phyloP scores from a whole-genome alignment of 306 rosid species.

The Sicyos baderoa region DNA sequence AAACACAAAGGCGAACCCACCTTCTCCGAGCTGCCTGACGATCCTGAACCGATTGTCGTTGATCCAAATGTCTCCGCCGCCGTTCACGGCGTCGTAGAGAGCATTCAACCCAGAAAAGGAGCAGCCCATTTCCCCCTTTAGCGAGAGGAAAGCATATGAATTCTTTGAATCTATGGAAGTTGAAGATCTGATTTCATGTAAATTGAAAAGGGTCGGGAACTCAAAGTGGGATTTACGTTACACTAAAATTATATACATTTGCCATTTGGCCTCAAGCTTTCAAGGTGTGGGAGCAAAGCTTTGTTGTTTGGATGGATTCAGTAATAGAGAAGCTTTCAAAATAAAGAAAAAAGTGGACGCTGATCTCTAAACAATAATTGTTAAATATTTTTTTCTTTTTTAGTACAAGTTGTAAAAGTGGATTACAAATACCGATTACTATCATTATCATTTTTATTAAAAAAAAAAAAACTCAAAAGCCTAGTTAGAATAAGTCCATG shows the following conservation, averaged over 20 bases:
- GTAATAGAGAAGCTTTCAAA: too few relatives aligned
- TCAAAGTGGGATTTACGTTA: slow-evolving; percentile 16
- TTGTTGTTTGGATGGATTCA: not conserved
- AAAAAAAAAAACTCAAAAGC: too few relatives aligned
- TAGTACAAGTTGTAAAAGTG: too few relatives aligned
- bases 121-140: slow-evolving; percentile 59
- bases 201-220: not conserved
- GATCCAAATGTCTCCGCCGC: slow-evolving; percentile 95
- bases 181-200: slow-evolving; percentile 53
- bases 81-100: slow-evolving; percentile 78
- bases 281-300: not conserved
- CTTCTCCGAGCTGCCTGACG: slow-evolving; percentile 95
- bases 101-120: slow-evolving; percentile 91
- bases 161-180: slow-evolving; percentile 6
- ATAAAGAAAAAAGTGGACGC: too few relatives aligned
- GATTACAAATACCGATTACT: too few relatives aligned
- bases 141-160: slow-evolving; percentile 9
- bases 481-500: too few relatives aligned
- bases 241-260: not conserved
- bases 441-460: too few relatives aligned
- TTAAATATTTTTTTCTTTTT: too few relatives aligned
- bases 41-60: slow-evolving; percentile 83
- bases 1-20: slow-evolving; percentile 83
- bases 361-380: too few relatives aligned
- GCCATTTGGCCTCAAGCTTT: not conserved